A percentile compares a stretch with the other conserved stretches of the same genome.
These are phyloP conservation scores for Suillus subaureus DNA, from an alignment of 768 basidiomycete species.

Conservation along the genomic window DNA sequence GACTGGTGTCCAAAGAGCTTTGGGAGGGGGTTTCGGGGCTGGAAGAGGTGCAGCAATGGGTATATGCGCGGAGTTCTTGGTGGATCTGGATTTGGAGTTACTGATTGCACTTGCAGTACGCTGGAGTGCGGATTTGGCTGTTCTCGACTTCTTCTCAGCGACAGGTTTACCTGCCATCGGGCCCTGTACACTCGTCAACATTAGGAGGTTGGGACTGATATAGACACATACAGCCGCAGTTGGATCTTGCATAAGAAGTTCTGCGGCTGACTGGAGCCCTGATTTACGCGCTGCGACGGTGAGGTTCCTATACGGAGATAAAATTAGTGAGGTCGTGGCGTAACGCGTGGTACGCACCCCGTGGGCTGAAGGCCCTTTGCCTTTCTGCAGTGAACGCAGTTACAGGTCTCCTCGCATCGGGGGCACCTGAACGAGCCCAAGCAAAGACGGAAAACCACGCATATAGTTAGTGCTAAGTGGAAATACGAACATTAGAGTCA, in stretches of 20 bases:
- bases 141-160: conserved; percentile 18
- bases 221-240: conserved; percentile 30
- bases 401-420: conserved; percentile 65
- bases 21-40: conserved; percentile 43
- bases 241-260: conserved; percentile 36
- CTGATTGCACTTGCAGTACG: conserved; percentile 14
- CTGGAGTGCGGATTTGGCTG: conserved; percentile 13
- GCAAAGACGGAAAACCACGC: background rate
- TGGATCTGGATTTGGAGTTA: conserved; percentile 18
- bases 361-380: conserved; percentile 59
- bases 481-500: conserved; percentile 7
- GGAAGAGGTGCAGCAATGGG: conserved; percentile 27
- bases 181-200: conserved; percentile 25
- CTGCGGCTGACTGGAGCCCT: conserved; percentile 41
- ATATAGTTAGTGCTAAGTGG: conserved; percentile 16
- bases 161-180: conserved; percentile 27
- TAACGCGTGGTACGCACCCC: conserved; percentile 45
- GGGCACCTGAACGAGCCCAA: conserved; percentile 56
- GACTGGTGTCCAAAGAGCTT: conserved; percentile 56
- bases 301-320: conserved; percentile 38
- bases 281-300: conserved; percentile 38
- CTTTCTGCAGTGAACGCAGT: conserved; percentile 67
- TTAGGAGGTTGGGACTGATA: conserved; percentile 2
- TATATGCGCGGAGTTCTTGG: conserved; percentile 22
- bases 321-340: conserved; percentile 9